Evolutionary conservation across 2,329 filamentous ascomycete species (phyloP).

Genomic region (Penicillium sclerotiorum): DNA sequence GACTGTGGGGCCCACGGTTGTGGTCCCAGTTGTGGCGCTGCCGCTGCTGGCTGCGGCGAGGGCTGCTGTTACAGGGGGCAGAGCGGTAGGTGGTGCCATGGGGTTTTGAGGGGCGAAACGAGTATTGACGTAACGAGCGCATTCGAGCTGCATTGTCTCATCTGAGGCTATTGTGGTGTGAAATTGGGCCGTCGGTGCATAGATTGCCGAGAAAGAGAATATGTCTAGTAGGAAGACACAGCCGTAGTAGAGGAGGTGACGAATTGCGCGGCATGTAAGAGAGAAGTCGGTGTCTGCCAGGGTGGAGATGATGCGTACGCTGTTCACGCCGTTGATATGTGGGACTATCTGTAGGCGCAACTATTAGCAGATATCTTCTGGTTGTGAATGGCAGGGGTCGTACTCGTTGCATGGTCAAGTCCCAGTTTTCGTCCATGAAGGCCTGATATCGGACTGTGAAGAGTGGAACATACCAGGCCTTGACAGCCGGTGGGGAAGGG

Average conservation of each 20-base stretch:
- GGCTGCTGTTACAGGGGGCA: conserved; percentile 15
- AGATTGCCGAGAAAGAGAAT: conserved; percentile 91
- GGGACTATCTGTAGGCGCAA: conserved; percentile 65
- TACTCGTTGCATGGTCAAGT: conserved; percentile 55
- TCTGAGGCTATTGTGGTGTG: conserved; percentile 74
- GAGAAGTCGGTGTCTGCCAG: conserved; percentile 84
- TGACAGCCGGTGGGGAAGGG: conserved; percentile 72
- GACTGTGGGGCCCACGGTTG: conserved; percentile 5
- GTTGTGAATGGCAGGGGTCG: conserved; percentile 4
- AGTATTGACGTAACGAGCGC: conserved; percentile 76
- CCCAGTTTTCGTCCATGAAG: conserved; percentile 59
- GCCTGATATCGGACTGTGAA: conserved; percentile 60
- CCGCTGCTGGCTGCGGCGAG: conserved; percentile 19
- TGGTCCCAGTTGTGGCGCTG: conserved; percentile 21
- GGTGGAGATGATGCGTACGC: conserved; percentile 82
- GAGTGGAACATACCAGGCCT: conserved; percentile 89
- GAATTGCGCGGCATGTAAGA: conserved; percentile 81
- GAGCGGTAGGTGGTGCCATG: conserved; percentile 30
- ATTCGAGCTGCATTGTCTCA: conserved; percentile 80
- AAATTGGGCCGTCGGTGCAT: conserved; percentile 79
- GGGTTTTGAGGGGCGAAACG: conserved; percentile 42
- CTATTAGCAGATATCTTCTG: not conserved
- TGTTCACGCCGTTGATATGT: conserved; percentile 87
- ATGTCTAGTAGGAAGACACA: conserved; percentile 89
- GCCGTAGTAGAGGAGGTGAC: conserved; percentile 91